Conservation (phyloP, 371 early-diverging fungal species). For the Rhizopus delemar region DNA sequence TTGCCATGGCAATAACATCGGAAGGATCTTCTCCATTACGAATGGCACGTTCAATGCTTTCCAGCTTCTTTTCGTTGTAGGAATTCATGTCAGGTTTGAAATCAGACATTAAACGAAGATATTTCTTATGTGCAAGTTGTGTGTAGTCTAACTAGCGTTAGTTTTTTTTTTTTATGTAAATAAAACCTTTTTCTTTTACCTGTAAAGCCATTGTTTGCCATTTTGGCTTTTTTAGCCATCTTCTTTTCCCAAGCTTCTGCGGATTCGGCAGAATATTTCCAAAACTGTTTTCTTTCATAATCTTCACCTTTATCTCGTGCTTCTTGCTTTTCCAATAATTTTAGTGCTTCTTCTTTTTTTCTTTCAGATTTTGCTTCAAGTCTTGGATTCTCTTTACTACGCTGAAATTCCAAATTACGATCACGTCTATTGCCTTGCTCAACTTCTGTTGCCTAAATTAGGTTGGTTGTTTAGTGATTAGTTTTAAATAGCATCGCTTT, state of each 20-base stretch:
- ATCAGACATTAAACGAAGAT: constrained; percentile 71
- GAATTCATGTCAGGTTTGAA: constrained; percentile 82
- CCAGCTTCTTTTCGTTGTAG: constrained; percentile 70
- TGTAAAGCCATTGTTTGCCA: constrained; percentile 80
- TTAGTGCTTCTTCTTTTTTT: constrained; percentile 76
- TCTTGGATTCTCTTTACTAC: constrained; percentile 69
- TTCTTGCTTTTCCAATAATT: constrained; percentile 60
- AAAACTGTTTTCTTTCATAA: constrained; percentile 78
- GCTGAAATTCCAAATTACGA: constrained; percentile 78
- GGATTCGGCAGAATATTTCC: constrained; percentile 85
- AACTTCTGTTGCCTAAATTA: constrained; percentile 55
- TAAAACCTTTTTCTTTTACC: constrained; percentile 40
- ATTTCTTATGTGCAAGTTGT: constrained; percentile 88
- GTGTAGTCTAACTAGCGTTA: constrained; percentile 61
- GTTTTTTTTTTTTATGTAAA: background rate
- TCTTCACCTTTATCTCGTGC: constrained; percentile 76
- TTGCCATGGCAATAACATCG: constrained; percentile 66
- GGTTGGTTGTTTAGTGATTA: background rate
- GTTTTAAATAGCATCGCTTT: background rate
- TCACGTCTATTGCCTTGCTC: constrained; percentile 77
- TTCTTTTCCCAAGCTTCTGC: constrained; percentile 88
- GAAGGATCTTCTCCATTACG: constrained; percentile 47
- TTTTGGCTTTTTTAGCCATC: constrained; percentile 63
- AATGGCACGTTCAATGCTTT: constrained; percentile 41
- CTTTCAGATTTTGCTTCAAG: constrained; percentile 66